Conservation (phyloP, 768 basidiomycete species). For the Trametes sanguinea region DNA sequence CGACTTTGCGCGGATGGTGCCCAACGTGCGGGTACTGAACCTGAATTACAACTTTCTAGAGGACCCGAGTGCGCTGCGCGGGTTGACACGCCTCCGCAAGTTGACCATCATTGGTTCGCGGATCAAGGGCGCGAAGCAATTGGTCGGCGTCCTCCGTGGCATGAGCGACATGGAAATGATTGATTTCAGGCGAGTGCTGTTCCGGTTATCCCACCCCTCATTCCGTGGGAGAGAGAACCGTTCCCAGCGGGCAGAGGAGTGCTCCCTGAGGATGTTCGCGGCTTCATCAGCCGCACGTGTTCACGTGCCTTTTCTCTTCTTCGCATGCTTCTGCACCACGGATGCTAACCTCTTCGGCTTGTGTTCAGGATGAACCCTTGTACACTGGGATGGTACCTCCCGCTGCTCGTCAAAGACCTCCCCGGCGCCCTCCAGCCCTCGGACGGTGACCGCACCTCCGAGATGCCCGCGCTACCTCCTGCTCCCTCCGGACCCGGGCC, state of each 20-base stretch:
- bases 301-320: neutral
- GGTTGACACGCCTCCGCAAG: slow-evolving; percentile 76
- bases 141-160: slow-evolving; percentile 70
- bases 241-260: neutral
- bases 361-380: slow-evolving; percentile 86
- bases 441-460: slow-evolving; percentile 26
- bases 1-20: slow-evolving; percentile 62
- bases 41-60: slow-evolving; percentile 97
- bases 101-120: slow-evolving; percentile 85
- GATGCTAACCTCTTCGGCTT: neutral
- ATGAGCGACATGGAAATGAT: slow-evolving; percentile 85
- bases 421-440: slow-evolving; percentile 69
- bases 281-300: slow-evolving; percentile 10
- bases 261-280: neutral
- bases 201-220: neutral
- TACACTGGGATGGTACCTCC: slow-evolving; percentile 94
- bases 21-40: slow-evolving; percentile 90
- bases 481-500: neutral
- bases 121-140: slow-evolving; percentile 68
- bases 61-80: slow-evolving; percentile 64
- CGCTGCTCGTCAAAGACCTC: slow-evolving; percentile 72
- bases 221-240: neutral
- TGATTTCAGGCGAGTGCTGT: slow-evolving; percentile 72
- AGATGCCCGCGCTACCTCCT: slow-evolving; percentile 6
- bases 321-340: neutral